These are phyloP conservation scores for Pochonia chlamydosporia DNA, from an alignment of 2,329 filamentous ascomycete genomes.

Conservation along the genomic window DNA sequence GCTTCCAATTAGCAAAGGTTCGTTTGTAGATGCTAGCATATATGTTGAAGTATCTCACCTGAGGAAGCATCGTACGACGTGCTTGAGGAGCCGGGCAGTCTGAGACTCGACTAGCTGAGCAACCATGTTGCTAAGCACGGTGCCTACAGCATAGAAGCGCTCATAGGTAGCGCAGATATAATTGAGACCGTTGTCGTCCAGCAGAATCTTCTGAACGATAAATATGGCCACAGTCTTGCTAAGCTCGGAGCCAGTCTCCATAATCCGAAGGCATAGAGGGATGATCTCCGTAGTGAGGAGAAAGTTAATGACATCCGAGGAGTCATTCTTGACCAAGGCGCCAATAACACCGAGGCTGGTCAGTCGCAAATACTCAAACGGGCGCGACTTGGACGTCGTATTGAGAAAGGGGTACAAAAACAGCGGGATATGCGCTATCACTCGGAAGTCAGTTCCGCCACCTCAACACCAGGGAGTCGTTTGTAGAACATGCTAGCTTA, in stretches of 20 bases:
- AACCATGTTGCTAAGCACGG: slow-evolving; percentile 97
- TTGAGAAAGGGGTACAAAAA: slow-evolving; percentile 98
- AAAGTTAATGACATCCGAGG: slow-evolving; percentile 97
- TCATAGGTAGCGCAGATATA: slow-evolving; percentile 99
- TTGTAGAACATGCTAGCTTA: slow-evolving; percentile 33
- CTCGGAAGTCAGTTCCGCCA: slow-evolving; percentile 5
- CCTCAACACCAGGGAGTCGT: too few species aligned
- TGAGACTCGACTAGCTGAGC: slow-evolving; percentile 96
- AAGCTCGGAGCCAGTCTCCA: slow-evolving; percentile 97
- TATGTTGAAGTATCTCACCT: slow-evolving; percentile 55
- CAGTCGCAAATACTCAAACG: slow-evolving; percentile 93
- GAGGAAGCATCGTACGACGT: slow-evolving; percentile 95
- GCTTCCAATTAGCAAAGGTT: slow-evolving; percentile 12
- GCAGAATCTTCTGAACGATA: slow-evolving; percentile 97
- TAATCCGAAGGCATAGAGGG: slow-evolving; percentile 92
- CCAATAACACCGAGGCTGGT: slow-evolving; percentile 96
- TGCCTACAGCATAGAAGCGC: slow-evolving; percentile 95
- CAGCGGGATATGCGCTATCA: slow-evolving; percentile 84
- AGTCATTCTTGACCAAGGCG: slow-evolving; percentile 97
- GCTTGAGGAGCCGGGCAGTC: slow-evolving; percentile 90
- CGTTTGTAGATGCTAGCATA: slow-evolving; percentile 11
- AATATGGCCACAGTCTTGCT: slow-evolving; percentile 99
- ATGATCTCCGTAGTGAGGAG: slow-evolving; percentile 98
- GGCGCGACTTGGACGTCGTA: slow-evolving; percentile 94
- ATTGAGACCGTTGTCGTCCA: slow-evolving; percentile 93